A percentile compares a stretch with the other conserved stretches of the same genome.
Conservation (phyloP, 306 rosid species). For the Fagus sylvatica region DNA sequence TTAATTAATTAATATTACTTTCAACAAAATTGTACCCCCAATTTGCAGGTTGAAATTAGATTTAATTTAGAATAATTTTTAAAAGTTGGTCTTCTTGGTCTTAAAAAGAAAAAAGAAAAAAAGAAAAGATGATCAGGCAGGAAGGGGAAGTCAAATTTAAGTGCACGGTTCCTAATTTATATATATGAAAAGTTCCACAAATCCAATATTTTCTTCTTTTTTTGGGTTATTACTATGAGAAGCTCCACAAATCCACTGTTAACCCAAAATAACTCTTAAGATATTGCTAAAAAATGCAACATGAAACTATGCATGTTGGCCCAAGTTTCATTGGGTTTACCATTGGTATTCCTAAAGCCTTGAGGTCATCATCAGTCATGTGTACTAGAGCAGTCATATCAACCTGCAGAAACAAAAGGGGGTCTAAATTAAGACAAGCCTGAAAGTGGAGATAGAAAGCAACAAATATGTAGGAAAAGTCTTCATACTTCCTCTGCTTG, state of each 20-base stretch:
- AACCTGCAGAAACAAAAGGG: conserved; percentile 57
- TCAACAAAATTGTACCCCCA: not conserved
- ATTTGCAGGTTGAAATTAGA: conserved; percentile 12
- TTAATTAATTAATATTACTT: not conserved
- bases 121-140: not conserved
- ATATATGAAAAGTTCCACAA: not conserved
- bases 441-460: conserved; percentile 5
- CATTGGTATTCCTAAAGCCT: conserved; percentile 98
- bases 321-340: conserved; percentile 38
- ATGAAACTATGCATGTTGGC: conserved; percentile 1
- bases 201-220: not conserved
- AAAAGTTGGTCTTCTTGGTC: not conserved
- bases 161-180: not conserved
- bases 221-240: not conserved
- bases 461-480: conserved; percentile 2
- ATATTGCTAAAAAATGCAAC: not conserved
- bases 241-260: not conserved
- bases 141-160: not conserved
- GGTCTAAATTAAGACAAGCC: conserved; percentile 14
- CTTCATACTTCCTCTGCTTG: conserved; percentile 96
- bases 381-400: conserved; percentile 96
- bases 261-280: not conserved
- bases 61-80: not conserved
- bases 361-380: conserved; percentile 98
- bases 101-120: not conserved